These are phyloP conservation scores for Malus sieversii DNA, from an alignment of 306 rosid genomes.

Conservation along the genomic window DNA sequence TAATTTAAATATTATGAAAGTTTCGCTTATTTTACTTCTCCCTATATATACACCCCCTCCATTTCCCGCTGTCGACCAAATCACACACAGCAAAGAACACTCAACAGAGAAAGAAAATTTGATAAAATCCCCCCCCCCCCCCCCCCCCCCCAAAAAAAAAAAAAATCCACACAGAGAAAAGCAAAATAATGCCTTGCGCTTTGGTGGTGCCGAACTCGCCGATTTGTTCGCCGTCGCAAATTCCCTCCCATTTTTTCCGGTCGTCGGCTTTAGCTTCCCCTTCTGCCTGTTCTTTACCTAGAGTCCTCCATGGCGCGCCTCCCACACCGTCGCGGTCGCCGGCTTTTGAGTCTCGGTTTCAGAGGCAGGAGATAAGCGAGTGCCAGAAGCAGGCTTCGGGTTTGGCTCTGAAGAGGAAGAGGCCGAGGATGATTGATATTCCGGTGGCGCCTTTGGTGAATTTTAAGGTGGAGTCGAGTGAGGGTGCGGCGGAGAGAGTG, in stretches of 20 bases:
- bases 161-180: not conserved
- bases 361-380: not conserved
- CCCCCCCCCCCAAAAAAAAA: not conserved
- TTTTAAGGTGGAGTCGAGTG: slow-evolving; percentile 17
- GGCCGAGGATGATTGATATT: slow-evolving; percentile 38
- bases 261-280: slow-evolving; percentile 15
- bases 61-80: not conserved
- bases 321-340: slow-evolving; percentile 4
- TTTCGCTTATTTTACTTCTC: too few relatives aligned
- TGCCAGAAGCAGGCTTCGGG: slow-evolving; percentile 4
- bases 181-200: slow-evolving; percentile 31
- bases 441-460: slow-evolving; percentile 6
- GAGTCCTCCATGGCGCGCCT: slow-evolving; percentile 18
- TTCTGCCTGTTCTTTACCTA: slow-evolving; percentile 26
- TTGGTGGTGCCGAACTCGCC: slow-evolving; percentile 32
- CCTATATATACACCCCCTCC: not conserved
- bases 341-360: not conserved
- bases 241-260: slow-evolving; percentile 21
- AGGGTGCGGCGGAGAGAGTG: slow-evolving; percentile 6
- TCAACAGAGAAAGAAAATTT: not conserved
- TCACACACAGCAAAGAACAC: not conserved
- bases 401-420: slow-evolving; percentile 33
- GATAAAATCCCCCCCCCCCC: not conserved
- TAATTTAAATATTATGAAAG: too few relatives aligned
- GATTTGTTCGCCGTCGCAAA: slow-evolving; percentile 34